Evolutionary conservation across 352 stramenopile genomes (phyloP).

Genomic region (Phytophthora sansomeana): DNA sequence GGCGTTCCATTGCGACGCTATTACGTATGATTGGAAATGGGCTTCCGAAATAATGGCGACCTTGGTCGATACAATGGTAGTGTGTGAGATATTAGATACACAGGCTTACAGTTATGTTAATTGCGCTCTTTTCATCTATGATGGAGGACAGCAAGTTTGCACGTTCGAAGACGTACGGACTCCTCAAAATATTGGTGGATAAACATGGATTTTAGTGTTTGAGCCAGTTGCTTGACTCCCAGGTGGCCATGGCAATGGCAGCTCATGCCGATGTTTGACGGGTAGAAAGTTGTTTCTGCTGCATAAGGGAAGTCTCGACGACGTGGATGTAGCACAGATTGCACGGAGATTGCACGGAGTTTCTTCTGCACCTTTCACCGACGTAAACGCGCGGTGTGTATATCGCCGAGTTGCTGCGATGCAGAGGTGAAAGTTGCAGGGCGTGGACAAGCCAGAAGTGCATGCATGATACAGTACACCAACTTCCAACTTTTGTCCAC

Average conservation of each 20-base stretch:
- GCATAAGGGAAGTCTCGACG: neutral
- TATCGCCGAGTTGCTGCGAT: neutral
- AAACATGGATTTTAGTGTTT: neutral
- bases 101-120: too few species aligned
- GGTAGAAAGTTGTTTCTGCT: neutral
- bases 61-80: too few species aligned
- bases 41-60: too few species aligned
- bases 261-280: neutral
- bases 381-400: neutral
- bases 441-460: conserved; percentile 20
- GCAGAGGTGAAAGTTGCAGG: conserved; percentile 9
- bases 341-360: too few species aligned
- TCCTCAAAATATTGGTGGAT: neutral
- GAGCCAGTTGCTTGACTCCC: neutral
- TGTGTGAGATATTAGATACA: too few species aligned
- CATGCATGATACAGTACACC: too few species aligned
- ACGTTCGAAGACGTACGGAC: neutral
- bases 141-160: too few species aligned
- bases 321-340: too few species aligned
- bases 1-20: neutral
- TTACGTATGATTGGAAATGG: neutral
- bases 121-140: too few species aligned
- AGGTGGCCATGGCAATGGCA: too few species aligned
- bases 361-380: neutral
- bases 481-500: neutral